Evolutionary conservation across 495 filamentous ascomycete genomes (phyloP), one percentile per base, ranked within the genome.

Genomic region (Poronia punctata): DNA sequence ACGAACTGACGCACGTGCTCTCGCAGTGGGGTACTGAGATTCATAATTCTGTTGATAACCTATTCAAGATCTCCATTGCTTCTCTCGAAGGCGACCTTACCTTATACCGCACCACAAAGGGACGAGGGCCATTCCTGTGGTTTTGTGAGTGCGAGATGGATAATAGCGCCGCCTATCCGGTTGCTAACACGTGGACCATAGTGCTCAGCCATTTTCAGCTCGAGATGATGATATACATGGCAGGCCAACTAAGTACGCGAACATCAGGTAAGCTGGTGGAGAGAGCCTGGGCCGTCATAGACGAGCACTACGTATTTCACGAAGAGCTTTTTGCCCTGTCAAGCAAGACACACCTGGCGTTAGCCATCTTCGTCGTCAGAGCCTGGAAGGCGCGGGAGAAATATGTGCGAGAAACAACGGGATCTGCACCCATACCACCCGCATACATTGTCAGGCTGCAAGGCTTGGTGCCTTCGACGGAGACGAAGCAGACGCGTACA

Each of bases 201-300:
- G 55, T 59, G 49, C 48, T 53, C 15, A 48, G 61, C 7, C 65
- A 75, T 43, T 71, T 75, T 40, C 73, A 75, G 38, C 43, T 72
- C 19, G 71, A 74, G 44, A 54, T 72, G 11, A 73, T 76, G 41
- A 60, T 72, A 34, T 78, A 71, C 50, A 54, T 76, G 41, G 52
- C 70, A 1, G 71, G 65, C 22, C 71, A 78, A 40, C 62, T 79
- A 15, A 64, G 65, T 24, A 53, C 60, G 27, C 70, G 71, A 16
- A 70, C 62, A 1, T 62, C 65, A 19, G 75, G 73, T 21, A 46
- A 45, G 3, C 53, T 75, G 18, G 71, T 71, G 22, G 73, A 77
- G 30, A 63, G 73, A 17, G 71, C 71, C 9, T 78, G 76, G 75
- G 42, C 39, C 8, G 57, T 64, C 27, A 49, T 74, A 14, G 54